Conservation (phyloP, 2,329 filamentous ascomycete species). For the Trichoderma harzianum region DNA sequence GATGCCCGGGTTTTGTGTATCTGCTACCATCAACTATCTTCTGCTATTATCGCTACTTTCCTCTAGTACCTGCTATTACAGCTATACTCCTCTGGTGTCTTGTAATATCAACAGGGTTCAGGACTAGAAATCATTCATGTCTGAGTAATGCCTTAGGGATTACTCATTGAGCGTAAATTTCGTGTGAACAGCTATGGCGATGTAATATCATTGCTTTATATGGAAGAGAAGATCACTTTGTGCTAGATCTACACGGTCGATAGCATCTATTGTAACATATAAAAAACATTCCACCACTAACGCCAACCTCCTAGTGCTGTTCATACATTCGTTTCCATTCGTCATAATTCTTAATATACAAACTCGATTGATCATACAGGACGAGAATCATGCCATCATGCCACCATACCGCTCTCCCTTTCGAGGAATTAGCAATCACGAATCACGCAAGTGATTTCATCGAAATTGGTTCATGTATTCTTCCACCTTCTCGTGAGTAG, state of each 20-base stretch:
- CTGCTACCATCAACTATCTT: too few relatives aligned
- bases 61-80: neutral
- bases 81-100: too few relatives aligned
- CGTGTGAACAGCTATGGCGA: neutral
- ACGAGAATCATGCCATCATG: neutral
- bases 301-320: neutral
- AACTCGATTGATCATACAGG: neutral
- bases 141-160: neutral
- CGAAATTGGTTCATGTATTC: conserved; percentile 9
- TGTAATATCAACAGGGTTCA: too few relatives aligned
- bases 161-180: neutral
- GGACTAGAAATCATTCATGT: neutral
- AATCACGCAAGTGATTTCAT: neutral
- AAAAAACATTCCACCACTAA: neutral
- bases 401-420: neutral
- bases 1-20: too few relatives aligned
- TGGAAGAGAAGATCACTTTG: neutral
- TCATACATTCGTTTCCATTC: neutral
- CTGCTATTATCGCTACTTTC: too few relatives aligned
- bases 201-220: neutral
- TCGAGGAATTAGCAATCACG: neutral
- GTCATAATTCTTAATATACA: neutral
- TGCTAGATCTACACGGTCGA: neutral
- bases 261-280: neutral
- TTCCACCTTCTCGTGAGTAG: conserved; percentile 12